phyloP scores from a whole-genome alignment of 2,329 filamentous ascomycete species.

The Neurospora sp. region DNA sequence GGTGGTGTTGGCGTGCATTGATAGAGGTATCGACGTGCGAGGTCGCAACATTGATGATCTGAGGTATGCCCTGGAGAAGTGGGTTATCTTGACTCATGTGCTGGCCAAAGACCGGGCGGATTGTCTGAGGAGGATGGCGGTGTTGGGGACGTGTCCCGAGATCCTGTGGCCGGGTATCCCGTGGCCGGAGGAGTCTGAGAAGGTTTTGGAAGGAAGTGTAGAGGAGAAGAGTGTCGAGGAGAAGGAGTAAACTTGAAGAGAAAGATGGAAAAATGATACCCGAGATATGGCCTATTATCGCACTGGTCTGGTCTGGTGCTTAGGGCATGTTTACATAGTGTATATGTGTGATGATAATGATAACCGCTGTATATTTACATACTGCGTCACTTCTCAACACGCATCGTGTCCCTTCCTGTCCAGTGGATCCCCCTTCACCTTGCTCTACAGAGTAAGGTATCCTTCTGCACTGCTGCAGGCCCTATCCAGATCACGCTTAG shows the following conservation, averaged over 20 bases:
- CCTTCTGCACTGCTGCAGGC: too few species aligned
- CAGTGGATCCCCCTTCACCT: too few species aligned
- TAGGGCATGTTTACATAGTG: neutral
- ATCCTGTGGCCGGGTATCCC: conserved; percentile 18
- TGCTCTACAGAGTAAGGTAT: too few species aligned
- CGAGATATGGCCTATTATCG: neutral
- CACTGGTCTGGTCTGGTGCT: neutral
- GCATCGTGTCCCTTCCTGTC: too few species aligned
- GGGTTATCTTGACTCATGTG: conserved; percentile 34
- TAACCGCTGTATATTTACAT: neutral
- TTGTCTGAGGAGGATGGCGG: conserved; percentile 22
- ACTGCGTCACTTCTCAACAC: too few species aligned
- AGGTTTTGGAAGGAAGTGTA: neutral
- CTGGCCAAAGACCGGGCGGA: neutral
- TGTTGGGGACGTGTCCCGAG: conserved; percentile 28
- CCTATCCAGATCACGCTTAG: too few species aligned
- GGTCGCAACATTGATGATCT: conserved; percentile 49
- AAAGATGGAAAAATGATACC: neutral
- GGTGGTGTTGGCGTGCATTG: conserved; percentile 59
- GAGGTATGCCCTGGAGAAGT: conserved; percentile 33
- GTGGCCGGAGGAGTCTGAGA: neutral
- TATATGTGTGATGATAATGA: neutral
- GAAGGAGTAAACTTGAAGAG: neutral
- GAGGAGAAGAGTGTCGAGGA: neutral
- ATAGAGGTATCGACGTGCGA: conserved; percentile 53